These are phyloP conservation scores for Colletotrichum tabaci DNA, from an alignment of 2,329 filamentous ascomycete species.

Conservation along the genomic window DNA sequence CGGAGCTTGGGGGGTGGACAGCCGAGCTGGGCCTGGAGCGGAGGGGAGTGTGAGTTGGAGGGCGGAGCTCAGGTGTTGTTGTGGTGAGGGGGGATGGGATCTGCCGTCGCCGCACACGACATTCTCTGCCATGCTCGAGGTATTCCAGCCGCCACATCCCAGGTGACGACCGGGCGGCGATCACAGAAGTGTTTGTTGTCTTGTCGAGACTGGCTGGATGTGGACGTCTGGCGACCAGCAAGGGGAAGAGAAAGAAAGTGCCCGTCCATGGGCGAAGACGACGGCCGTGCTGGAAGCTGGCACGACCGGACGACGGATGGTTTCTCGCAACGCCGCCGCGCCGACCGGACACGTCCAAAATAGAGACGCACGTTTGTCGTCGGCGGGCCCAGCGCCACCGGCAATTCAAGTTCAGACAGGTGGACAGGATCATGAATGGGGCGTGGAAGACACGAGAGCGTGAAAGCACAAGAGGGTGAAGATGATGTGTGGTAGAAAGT, in stretches of 20 bases:
- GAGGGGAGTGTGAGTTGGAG: neutral
- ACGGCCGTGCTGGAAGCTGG: conserved; percentile 30
- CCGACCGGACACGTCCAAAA: conserved; percentile 1
- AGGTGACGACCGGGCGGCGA: neutral
- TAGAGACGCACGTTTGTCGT: conserved; percentile 2
- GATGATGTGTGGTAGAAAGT: neutral
- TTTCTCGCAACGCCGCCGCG: conserved; percentile 14
- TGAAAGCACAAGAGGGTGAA: neutral
- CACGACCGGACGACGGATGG: neutral
- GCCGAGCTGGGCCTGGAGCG: conserved; percentile 11
- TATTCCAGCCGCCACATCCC: neutral
- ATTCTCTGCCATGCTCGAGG: neutral
- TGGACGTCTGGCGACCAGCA: neutral
- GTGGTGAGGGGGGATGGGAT: neutral
- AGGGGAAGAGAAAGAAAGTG: neutral
- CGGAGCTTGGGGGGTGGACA: conserved; percentile 11
- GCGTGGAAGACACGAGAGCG: neutral
- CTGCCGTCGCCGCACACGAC: neutral
- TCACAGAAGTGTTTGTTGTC: neutral
- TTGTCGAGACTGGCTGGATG: neutral
- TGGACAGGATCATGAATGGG: neutral
- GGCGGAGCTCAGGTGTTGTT: neutral
- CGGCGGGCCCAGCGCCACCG: conserved; percentile 17
- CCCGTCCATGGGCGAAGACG: neutral
- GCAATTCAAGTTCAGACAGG: conserved; percentile 10